Percentiles rank a stretch among this genome's conserved stretches.
These are phyloP conservation scores for Quercus dentata DNA, from an alignment of 306 rosid genomes.

Conservation along the genomic window DNA sequence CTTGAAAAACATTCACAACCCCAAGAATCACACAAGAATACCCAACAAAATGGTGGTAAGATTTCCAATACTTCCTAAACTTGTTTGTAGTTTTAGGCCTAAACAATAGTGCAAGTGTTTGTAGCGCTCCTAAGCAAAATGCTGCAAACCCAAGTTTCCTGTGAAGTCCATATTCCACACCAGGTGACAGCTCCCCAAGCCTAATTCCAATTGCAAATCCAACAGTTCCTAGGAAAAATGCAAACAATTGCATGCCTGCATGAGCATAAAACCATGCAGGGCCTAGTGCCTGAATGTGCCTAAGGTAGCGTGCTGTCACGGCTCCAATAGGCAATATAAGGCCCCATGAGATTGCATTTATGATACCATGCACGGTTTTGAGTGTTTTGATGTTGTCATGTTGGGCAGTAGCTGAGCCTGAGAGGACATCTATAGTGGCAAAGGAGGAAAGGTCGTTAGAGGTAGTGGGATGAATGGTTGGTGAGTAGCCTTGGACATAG, in stretches of 20 bases:
- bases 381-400: constrained; percentile 31
- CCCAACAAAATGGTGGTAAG: constrained; percentile 91
- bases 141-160: constrained; percentile 75
- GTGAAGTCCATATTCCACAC: constrained; percentile 73
- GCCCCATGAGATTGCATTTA: constrained; percentile 86
- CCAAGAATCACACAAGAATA: constrained; percentile 92
- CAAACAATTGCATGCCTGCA: constrained; percentile 64
- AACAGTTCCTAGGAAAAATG: constrained; percentile 55
- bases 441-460: constrained; percentile 67
- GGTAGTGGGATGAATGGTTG: constrained; percentile 87
- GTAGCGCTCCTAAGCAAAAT: constrained; percentile 66
- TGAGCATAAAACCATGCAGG: constrained; percentile 90
- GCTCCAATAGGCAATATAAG: constrained; percentile 74
- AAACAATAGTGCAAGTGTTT: constrained; percentile 69
- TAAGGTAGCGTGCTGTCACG: constrained; percentile 71
- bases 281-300: constrained; percentile 64
- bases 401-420: constrained; percentile 54
- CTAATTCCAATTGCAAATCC: constrained; percentile 73
- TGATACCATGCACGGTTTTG: constrained; percentile 53
- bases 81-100: constrained; percentile 80
- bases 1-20: constrained; percentile 82
- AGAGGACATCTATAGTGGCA: constrained; percentile 62
- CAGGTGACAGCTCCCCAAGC: constrained; percentile 66
- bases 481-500: constrained; percentile 96
- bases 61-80: constrained; percentile 90